A percentile compares a stretch with the other conserved stretches of the same genome.
Evolutionary conservation across 2,329 filamentous ascomycete genomes (phyloP).

Genomic region (Nannizzia gypsea): DNA sequence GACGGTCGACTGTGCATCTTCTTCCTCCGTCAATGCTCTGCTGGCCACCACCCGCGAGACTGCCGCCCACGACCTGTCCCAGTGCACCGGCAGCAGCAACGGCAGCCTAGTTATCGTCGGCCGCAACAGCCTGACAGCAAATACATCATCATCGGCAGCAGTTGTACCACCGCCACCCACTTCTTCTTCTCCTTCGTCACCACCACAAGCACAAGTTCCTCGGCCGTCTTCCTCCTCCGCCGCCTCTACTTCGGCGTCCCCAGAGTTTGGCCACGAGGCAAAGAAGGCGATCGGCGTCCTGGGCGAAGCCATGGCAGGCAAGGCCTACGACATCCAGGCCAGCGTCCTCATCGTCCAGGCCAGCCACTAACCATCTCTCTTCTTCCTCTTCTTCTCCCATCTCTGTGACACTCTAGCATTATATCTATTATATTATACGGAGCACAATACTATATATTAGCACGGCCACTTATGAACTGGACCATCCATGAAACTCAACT

Average conservation of each 20-base stretch:
- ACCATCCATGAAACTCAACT: too few species aligned
- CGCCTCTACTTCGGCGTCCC: constrained; percentile 19
- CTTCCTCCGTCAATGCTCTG: constrained; percentile 19
- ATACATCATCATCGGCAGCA: not conserved
- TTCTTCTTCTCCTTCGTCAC: too few species aligned
- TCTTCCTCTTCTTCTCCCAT: not conserved
- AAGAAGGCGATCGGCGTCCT: constrained; percentile 24
- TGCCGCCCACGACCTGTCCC: constrained; percentile 49
- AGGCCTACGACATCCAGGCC: constrained; percentile 47
- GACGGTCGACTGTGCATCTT: constrained; percentile 10
- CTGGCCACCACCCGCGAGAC: constrained; percentile 39
- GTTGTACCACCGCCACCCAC: constrained; percentile 11
- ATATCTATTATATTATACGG: not conserved
- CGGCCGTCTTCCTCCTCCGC: too few species aligned
- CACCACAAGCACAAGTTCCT: too few species aligned
- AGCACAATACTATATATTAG: too few species aligned
- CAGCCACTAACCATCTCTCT: constrained; percentile 11
- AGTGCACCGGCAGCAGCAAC: constrained; percentile 53
- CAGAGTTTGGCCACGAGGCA: constrained; percentile 25
- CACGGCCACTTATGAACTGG: not conserved
- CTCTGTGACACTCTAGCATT: not conserved
- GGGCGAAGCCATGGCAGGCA: constrained; percentile 38
- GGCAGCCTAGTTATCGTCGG: constrained; percentile 57
- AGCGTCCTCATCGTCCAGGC: constrained; percentile 63
- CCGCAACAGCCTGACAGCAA: constrained; percentile 11